Percentiles rank a stretch among this genome's conserved stretches.
Evolutionary conservation across 345 rosid species (phyloP).

Genomic region (Tarenaya hassleriana): DNA sequence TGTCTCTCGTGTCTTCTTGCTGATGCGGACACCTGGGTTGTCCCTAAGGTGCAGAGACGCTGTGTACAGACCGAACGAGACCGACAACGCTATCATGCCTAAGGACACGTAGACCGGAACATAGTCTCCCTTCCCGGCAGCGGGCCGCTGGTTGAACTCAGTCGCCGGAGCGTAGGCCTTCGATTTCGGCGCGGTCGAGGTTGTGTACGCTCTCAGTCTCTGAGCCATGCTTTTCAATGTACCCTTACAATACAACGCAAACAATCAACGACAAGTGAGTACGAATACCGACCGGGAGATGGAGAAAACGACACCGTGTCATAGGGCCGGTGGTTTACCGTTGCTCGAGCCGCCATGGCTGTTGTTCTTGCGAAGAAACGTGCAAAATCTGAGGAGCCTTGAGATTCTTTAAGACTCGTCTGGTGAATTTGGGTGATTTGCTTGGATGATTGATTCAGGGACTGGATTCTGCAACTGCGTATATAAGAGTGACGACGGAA

Average conservation of each 20-base stretch:
- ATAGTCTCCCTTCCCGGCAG: constrained; percentile 33
- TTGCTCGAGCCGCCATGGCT: constrained; percentile 36
- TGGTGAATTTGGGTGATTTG: background rate
- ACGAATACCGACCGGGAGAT: background rate
- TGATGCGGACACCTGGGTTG: constrained; percentile 56
- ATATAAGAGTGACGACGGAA: constrained; percentile 22
- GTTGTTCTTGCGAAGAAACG: background rate
- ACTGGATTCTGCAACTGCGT: background rate
- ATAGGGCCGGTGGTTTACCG: constrained; percentile 24
- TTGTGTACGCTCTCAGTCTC: constrained; percentile 29
- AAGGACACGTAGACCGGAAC: constrained; percentile 38
- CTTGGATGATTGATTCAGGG: background rate
- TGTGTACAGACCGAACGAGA: constrained; percentile 47
- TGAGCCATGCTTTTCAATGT: constrained; percentile 33
- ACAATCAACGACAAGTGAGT: background rate
- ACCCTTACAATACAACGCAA: constrained; percentile 28
- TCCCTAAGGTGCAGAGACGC: constrained; percentile 48
- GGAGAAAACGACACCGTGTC: background rate
- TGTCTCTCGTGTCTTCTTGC: constrained; percentile 61
- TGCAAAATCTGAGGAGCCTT: background rate
- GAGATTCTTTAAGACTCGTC: background rate
- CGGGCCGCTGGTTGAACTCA: background rate
- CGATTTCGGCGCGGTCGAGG: constrained; percentile 32
- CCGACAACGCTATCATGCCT: constrained; percentile 43
- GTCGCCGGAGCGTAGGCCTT: constrained; percentile 31